These are phyloP conservation scores for Pichia sp. DNA, from an alignment of 1,139 yeast species.

Conservation along the genomic window DNA sequence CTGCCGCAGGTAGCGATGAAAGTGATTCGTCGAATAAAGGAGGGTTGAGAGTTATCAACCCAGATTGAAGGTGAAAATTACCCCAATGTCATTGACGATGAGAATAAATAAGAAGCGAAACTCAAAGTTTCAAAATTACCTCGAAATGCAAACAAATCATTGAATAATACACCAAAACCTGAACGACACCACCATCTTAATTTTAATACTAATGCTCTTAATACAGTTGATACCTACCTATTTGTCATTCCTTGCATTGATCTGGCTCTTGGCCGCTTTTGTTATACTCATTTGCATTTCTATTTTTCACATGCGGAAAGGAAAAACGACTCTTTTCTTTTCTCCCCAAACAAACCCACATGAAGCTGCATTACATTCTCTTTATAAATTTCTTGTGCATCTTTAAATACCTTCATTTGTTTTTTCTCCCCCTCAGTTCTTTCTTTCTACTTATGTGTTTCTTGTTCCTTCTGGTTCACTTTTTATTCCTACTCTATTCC, in stretches of 20 bases:
- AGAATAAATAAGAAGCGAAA: background rate
- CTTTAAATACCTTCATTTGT: background rate
- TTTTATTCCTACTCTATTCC: background rate
- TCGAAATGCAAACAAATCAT: background rate
- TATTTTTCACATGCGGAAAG: no score
- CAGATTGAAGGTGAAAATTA: conserved; percentile 33
- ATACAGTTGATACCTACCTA: conserved; percentile 3
- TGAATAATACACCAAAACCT: background rate
- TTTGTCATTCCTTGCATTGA: conserved; percentile 3
- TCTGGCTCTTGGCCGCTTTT: background rate
- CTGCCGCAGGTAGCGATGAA: conserved; percentile 29
- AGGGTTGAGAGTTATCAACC: conserved; percentile 34
- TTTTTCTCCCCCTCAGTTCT: background rate
- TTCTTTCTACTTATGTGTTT: background rate
- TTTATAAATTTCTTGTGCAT: background rate
- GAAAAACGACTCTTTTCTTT: background rate
- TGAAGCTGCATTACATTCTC: background rate
- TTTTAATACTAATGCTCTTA: background rate
- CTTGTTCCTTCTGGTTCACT: no score
- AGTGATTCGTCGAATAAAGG: conserved; percentile 21
- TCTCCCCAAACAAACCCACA: background rate
- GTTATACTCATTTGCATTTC: background rate
- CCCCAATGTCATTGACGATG: background rate
- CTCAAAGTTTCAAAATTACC: no score
- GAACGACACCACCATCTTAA: background rate